Base-by-base conservation (phyloP, 225 moss, liverwort and hornwort species). In the Sphagnum contortum region DNA sequence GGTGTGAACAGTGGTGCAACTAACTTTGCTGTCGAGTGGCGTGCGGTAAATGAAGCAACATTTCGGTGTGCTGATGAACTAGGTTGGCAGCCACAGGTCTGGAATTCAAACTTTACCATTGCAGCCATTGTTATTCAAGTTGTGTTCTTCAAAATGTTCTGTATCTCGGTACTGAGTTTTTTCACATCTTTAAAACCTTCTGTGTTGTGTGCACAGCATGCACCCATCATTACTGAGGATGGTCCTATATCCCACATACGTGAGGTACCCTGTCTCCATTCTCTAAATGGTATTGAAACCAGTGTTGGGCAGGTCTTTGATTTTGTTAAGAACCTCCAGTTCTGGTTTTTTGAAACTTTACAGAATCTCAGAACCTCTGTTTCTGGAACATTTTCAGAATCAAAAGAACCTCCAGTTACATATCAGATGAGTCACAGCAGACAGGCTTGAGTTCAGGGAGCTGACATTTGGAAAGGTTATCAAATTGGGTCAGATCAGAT, bases 11-110 rank as follows among this genome's bases (percentile, higher is more conserved):
- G 80, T 69, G 81, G 79, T 57, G 87, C 90, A 11, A 83, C 74
- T 57, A 77, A 73, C 57, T 90, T 96, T 51, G 88, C 84, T 11
- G 63, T 96, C 2, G 96, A 96, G 80, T 77, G 88, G 70, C 86
- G 81, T 47, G 96, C 96, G 3, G 83, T 96, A 63, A 96, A 96
- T 53, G 96, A 96, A 77, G 96, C 92, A 64, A 92, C 92, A 44
- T 96, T 96, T 59, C 88, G 96, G 10, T 92, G 90, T 72, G 81
- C 90, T 6, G 96, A 96, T 70, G 92, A 96, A 55, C 70, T 92
- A 75, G 88, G 92, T 59, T 96, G 96, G 96, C 90, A 92, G 70
- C 96, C 96, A 62, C 79, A 87, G 87, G 87, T 87, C 66, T 68
- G 65, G 8, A 5, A 68, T 49, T 9, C 12, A 60, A 6, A 13